These are phyloP conservation scores for Canariomyces notabilis DNA, from an alignment of 2,329 filamentous ascomycete genomes.

Conservation along the genomic window DNA sequence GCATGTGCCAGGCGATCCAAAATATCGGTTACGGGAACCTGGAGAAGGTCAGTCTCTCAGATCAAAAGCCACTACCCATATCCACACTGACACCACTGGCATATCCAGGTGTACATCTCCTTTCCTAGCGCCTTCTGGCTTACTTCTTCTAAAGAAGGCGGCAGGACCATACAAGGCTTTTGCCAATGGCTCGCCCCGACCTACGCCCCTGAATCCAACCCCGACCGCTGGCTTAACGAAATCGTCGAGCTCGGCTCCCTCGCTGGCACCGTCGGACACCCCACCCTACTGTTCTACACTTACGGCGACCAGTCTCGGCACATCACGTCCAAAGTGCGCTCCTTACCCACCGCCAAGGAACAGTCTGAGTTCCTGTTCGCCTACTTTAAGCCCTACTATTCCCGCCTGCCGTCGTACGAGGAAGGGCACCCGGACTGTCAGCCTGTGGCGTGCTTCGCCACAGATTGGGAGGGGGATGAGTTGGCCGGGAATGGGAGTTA, in stretches of 20 bases:
- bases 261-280: conserved; percentile 51
- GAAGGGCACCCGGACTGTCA: conserved; percentile 49
- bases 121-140: conserved; percentile 76
- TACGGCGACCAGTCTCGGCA: conserved; percentile 58
- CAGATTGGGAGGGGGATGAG: conserved; percentile 72
- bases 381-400: conserved; percentile 76
- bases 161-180: conserved; percentile 56
- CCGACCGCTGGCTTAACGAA: conserved; percentile 67
- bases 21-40: conserved; percentile 64
- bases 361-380: conserved; percentile 51
- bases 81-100: neutral
- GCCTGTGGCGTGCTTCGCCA: conserved; percentile 61
- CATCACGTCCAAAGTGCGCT: conserved; percentile 43
- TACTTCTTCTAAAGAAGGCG: conserved; percentile 34
- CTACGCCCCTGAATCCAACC: conserved; percentile 60
- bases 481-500: conserved; percentile 80
- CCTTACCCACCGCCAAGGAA: conserved; percentile 39
- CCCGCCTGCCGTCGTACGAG: conserved; percentile 64
- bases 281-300: conserved; percentile 81
- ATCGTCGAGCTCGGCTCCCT: conserved; percentile 66
- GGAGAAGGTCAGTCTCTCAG: conserved; percentile 55
- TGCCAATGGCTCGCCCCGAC: conserved; percentile 68
- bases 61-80: neutral
- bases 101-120: conserved; percentile 51
- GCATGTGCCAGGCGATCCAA: conserved; percentile 56